Conservation (phyloP, 495 filamentous ascomycete species). For the Terfezia boudieri region DNA sequence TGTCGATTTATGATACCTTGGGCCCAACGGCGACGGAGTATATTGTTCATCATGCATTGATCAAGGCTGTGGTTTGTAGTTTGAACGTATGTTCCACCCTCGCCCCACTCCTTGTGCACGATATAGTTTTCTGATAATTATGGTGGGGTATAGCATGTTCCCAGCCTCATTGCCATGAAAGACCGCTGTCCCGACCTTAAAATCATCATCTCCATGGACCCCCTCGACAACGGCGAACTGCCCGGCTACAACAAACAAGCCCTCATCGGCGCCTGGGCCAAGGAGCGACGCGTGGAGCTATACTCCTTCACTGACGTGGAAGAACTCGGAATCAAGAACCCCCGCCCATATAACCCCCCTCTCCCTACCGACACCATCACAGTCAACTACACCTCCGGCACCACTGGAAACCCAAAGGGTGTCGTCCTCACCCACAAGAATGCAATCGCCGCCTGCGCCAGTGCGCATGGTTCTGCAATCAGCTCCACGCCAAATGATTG, state of each 20-base stretch:
- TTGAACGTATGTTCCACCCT: slow-evolving; percentile 24
- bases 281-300: slow-evolving; percentile 48
- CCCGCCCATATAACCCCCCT: slow-evolving; percentile 45
- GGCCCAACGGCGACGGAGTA: slow-evolving; percentile 78
- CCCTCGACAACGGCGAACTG: slow-evolving; percentile 61
- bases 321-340: slow-evolving; percentile 44
- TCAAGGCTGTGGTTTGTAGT: slow-evolving; percentile 55
- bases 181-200: slow-evolving; percentile 56
- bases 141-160: slow-evolving; percentile 39
- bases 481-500: slow-evolving; percentile 32
- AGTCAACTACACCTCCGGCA: slow-evolving; percentile 96
- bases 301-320: slow-evolving; percentile 60
- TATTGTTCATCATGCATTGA: slow-evolving; percentile 73
- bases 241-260: slow-evolving; percentile 56
- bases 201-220: slow-evolving; percentile 71
- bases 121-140: not conserved
- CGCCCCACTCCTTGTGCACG: not conserved
- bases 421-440: slow-evolving; percentile 68
- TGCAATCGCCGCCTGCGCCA: slow-evolving; percentile 49
- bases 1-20: slow-evolving; percentile 92
- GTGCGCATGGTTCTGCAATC: slow-evolving; percentile 29
- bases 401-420: slow-evolving; percentile 85
- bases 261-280: slow-evolving; percentile 50
- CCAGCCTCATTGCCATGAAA: slow-evolving; percentile 66
- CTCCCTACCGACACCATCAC: slow-evolving; percentile 58